Percentiles rank a stretch among this genome's conserved stretches.
These are phyloP conservation scores for Bodo saltans DNA, from an alignment of 78 protist genomes.

Conservation along the genomic window DNA sequence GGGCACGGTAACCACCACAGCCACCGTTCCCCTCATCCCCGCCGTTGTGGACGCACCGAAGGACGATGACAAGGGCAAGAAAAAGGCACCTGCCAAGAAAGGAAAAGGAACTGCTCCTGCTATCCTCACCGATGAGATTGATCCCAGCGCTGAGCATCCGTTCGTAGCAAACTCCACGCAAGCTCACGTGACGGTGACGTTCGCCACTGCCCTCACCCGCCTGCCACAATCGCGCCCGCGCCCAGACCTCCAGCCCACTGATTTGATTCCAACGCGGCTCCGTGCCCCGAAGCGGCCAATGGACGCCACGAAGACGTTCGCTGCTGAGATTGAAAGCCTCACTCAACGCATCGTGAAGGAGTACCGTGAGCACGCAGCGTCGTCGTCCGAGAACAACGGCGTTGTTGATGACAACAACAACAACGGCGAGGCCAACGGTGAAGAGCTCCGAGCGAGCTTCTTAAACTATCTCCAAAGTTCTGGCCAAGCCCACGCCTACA, in stretches of 20 bases:
- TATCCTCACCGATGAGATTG: background rate
- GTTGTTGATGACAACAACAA: too few species aligned
- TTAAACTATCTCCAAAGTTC: conserved; percentile 15
- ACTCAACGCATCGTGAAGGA: background rate
- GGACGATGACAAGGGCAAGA: conserved; percentile 5
- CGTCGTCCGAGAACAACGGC: background rate
- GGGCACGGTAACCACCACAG: background rate
- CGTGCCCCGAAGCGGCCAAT: background rate
- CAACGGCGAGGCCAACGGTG: background rate
- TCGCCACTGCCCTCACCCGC: background rate
- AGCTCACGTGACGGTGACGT: background rate
- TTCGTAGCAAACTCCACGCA: background rate
- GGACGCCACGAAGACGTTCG: background rate
- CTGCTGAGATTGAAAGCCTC: background rate
- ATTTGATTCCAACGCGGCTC: conserved; percentile 16
- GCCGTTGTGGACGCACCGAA: background rate
- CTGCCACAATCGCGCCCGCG: conserved; percentile 17
- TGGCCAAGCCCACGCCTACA: conserved; percentile 28
- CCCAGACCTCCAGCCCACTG: background rate
- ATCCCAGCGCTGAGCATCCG: background rate
- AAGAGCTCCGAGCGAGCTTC: background rate
- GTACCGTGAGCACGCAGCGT: background rate
- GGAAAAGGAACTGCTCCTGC: background rate
- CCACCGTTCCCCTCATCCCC: background rate
- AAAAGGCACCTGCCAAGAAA: conserved; percentile 2